phyloP scores from a whole-genome alignment of 2,329 filamentous ascomycete species.

The Fusarium sarcochroum region DNA sequence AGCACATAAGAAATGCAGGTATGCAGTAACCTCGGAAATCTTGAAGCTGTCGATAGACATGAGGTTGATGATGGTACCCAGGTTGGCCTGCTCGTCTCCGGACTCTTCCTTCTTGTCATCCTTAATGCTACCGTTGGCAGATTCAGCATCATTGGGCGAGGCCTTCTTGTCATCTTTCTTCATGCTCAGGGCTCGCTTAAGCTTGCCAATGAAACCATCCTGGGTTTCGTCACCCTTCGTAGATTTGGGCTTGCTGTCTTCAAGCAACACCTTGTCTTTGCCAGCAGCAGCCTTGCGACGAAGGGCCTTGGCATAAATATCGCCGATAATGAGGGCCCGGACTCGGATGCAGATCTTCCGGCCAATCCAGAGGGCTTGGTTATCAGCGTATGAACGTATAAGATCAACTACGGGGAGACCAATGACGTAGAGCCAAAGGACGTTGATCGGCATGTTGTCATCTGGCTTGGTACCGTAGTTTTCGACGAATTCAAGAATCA shows the following conservation, averaged over 20 bases:
- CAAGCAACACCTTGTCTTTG: constrained; percentile 79
- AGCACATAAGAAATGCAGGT: constrained; percentile 95
- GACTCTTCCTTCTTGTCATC: constrained; percentile 53
- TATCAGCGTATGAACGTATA: constrained; percentile 85
- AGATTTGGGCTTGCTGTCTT: constrained; percentile 57
- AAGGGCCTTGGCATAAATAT: constrained; percentile 96
- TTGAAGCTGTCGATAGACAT: constrained; percentile 99
- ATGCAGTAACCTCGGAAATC: constrained; percentile 93
- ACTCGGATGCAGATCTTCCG: constrained; percentile 94
- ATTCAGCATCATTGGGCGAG: constrained; percentile 53
- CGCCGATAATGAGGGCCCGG: constrained; percentile 94
- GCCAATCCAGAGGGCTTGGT: constrained; percentile 91
- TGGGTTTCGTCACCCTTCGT: constrained; percentile 53
- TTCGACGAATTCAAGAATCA: constrained; percentile 95
- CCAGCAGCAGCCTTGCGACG: constrained; percentile 89
- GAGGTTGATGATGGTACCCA: constrained; percentile 98
- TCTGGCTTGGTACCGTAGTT: constrained; percentile 77
- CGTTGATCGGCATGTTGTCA: constrained; percentile 80
- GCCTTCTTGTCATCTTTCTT: constrained; percentile 67
- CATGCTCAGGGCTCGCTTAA: constrained; percentile 72
- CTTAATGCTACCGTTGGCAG: constrained; percentile 53
- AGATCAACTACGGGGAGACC: constrained; percentile 87
- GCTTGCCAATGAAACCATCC: constrained; percentile 60
- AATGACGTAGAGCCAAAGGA: constrained; percentile 96
- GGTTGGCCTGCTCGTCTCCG: constrained; percentile 83